Base-by-base conservation (phyloP, 495 filamentous ascomycete genomes). In the Symbiotaphrina buchneri region DNA sequence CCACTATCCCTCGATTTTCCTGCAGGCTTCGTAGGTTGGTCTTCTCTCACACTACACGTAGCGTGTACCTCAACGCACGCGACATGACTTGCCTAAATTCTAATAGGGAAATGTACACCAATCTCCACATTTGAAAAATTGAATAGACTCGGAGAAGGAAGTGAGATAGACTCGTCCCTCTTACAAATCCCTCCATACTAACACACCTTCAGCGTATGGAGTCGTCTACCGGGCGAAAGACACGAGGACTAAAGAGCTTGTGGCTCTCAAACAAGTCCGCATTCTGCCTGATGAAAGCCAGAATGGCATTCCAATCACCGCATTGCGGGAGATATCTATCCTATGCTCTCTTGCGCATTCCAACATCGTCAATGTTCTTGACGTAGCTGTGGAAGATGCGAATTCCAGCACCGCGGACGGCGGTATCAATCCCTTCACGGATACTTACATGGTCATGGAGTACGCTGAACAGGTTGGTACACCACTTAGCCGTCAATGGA, bases 401-500 rank as follows among this genome's bases (percentile, higher is more conserved):
- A 20, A 20, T 31, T 18, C 14, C 14, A 19, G 3, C 15, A 4
- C 6, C 18, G 23, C 11, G 20, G 29, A 31, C 1, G 29, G 14
- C 5, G 29, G 22, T 8, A 13, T 8, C 8, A 13, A 8, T 8
- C 22, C 22, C 13, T 8, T 6, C 13, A 14, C 29, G 13, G 11
- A 20, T 5, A 38, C 58, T 28, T 57, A 53, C 37, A 57, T 59
- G 55, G 55, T 59, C 28, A 57, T 56, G 56, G 56, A 59, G 35
- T 59, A 59, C 31, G 52, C 51, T 32, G 56, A 59, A 43, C 53
- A 59, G 56, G 54, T 58, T 50, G 43, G 55, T 58, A 18, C 28
- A 41, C 41, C 34, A 15, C 24, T 39, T n/a, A n/a, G 38, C 42
- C 20, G 10, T 35, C 24, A 26, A 32, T 27, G 36, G 44, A 40